Conservation (phyloP, 495 filamentous ascomycete species). For the Parachaetomium inaequale region DNA sequence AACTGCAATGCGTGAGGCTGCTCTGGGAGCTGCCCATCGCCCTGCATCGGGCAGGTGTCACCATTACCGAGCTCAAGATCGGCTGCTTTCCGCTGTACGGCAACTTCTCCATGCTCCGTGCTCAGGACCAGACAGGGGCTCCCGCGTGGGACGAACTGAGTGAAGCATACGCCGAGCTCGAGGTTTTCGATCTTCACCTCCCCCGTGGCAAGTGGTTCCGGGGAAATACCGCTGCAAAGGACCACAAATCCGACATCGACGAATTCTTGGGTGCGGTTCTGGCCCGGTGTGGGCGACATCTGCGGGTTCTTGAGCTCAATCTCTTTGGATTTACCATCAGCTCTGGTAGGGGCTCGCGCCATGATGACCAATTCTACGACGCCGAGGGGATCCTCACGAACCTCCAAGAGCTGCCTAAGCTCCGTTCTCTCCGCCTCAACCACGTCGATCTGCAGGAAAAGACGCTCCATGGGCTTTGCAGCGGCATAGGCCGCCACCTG, state of each 20-base stretch:
- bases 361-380: not conserved
- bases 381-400: not conserved
- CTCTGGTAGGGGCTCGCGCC: not conserved
- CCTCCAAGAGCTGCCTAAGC: not conserved
- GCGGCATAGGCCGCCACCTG: not conserved
- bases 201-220: not conserved
- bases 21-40: slow-evolving; percentile 5
- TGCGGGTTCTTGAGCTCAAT: not conserved
- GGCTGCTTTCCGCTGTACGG: not conserved
- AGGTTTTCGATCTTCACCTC: not conserved
- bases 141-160: not conserved
- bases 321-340: not conserved
- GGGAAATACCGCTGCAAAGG: not conserved
- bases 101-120: not conserved
- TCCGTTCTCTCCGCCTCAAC: not conserved
- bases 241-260: not conserved
- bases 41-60: not conserved
- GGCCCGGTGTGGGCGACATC: not conserved
- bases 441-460: not conserved
- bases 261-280: not conserved
- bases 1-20: not conserved
- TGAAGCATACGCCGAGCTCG: not conserved
- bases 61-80: not conserved
- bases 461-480: not conserved
- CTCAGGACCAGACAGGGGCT: not conserved